These are phyloP conservation scores for Raphidocelis subcapitata DNA, from an alignment of 139 green algal species.

Conservation along the genomic window DNA sequence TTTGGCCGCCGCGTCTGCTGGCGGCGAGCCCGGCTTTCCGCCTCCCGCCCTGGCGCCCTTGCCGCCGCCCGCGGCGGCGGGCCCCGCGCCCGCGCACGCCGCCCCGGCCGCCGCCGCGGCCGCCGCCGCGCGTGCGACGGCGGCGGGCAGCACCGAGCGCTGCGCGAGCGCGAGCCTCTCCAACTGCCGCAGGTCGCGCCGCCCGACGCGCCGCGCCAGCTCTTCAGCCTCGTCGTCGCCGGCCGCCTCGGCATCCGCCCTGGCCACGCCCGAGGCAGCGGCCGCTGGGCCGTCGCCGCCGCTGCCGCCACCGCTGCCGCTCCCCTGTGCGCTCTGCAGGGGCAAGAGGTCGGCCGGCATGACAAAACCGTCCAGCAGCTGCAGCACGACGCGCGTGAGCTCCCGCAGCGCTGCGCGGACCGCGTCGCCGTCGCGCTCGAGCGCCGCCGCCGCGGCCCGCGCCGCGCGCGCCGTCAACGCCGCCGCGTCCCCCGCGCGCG, in stretches of 20 bases:
- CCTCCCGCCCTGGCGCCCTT: too few species aligned
- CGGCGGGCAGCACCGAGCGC: too few species aligned
- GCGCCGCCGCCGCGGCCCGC: neutral
- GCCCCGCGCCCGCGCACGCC: too few species aligned
- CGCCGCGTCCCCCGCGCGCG: neutral
- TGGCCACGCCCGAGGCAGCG: neutral
- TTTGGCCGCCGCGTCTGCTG: too few species aligned
- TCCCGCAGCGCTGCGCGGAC: neutral
- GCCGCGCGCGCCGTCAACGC: neutral
- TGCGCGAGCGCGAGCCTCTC: too few species aligned
- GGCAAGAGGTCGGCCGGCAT: neutral
- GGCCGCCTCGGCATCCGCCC: neutral
- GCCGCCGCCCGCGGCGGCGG: too few species aligned
- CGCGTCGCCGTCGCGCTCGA: neutral
- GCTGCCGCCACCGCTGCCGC: neutral
- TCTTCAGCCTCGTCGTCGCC: neutral
- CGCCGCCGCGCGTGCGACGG: too few species aligned
- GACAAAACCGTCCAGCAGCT: neutral
- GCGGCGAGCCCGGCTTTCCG: too few species aligned
- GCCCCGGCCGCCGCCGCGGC: too few species aligned
- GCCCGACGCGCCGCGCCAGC: too few species aligned
- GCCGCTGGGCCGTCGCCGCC: neutral
- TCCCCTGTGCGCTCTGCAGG: too few species aligned
- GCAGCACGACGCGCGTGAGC: neutral
- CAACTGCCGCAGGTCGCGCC: too few species aligned